Percentiles rank a stretch among this genome's conserved stretches.
Conservation (phyloP, 306 rosid genomes). For the Lathyrus oleraceus region DNA sequence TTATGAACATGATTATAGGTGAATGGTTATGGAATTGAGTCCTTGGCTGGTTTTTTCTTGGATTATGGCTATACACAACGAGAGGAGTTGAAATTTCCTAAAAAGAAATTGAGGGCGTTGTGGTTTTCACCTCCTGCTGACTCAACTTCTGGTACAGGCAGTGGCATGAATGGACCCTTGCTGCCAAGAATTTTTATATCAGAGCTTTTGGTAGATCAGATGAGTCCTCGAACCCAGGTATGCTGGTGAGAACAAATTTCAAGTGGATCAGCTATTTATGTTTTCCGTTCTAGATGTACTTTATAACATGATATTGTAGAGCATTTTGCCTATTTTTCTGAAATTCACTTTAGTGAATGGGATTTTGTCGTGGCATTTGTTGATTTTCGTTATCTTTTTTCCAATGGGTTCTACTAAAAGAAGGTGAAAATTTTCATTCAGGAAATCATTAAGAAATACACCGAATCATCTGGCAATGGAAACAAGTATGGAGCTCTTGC, state of each 20-base stretch:
- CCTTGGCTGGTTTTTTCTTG: slow-evolving; percentile 71
- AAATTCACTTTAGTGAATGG: neutral
- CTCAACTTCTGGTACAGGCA: slow-evolving; percentile 41
- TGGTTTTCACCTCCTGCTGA: slow-evolving; percentile 90
- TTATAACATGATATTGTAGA: neutral
- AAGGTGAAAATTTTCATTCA: slow-evolving; percentile 37
- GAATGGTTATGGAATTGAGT: slow-evolving; percentile 84
- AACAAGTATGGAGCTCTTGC: slow-evolving; percentile 79
- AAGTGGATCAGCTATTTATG: neutral
- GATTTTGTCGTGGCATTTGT: neutral
- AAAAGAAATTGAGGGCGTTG: slow-evolving; percentile 78
- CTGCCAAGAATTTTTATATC: slow-evolving; percentile 93
- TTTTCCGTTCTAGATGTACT: neutral
- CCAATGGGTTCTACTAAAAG: neutral
- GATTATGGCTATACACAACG: slow-evolving; percentile 74
- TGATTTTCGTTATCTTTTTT: neutral
- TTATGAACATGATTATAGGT: slow-evolving; percentile 50
- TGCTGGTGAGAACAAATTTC: slow-evolving; percentile 5
- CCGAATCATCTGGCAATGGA: slow-evolving; percentile 56
- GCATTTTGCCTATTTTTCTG: neutral
- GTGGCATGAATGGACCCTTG: slow-evolving; percentile 72
- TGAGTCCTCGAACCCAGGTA: slow-evolving; percentile 84
- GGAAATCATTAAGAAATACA: slow-evolving; percentile 78
- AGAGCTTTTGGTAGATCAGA: slow-evolving; percentile 87
- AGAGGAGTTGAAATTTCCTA: slow-evolving; percentile 82